Base-by-base conservation (phyloP, 75 land plant species). In the Sequoiadendron giganteum region DNA sequence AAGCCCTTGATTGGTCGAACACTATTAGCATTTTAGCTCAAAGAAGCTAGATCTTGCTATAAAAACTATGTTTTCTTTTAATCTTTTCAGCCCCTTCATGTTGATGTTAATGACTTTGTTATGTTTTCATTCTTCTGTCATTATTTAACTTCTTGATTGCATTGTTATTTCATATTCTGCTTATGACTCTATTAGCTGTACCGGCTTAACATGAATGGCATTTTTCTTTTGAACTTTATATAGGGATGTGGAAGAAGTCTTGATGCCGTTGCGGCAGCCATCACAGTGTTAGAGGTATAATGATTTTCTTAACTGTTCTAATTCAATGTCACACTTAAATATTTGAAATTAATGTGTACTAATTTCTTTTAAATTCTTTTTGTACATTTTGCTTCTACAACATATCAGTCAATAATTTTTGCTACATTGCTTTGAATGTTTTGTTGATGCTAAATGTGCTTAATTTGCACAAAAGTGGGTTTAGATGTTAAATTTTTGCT, bases 261-360 rank as follows among this genome's bases (percentile, higher is more conserved):
- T 34, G 96, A 96, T 91, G 97, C 99, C 86, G 99, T 96, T 89
- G 85, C 88, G 45, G 96, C 98, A 14, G 99, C 99, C 9, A 95
- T 98, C 91, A 95, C 89, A 90, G 96, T 93, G 83, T 86, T 98
- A 85, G 99, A 98, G 97, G 99, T 98, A 84, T 34, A 75, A 38
- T 18, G 38, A 39, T 18, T 85, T 86, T 84, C 55, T 25, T 42
- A 21, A 54, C 38, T 9, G 28, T 82, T 82, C 5, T 34, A 79
- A 79, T 79, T 79, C 18, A 15, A 36, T 79, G 18, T n/a, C 21
- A 14, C 43, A 40, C 32, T 52, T 52, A 52, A 52, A 13, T 52
- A 52, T 52, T 14, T 52, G 32, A 79, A 68, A 68, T 68, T 68
- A 28, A 68, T 68, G 25, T 28, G 9, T 68, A 28, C 30, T 25